These are phyloP conservation scores for Meyerozyma smithsonii DNA, from an alignment of 1,139 yeast species.

Conservation along the genomic window DNA sequence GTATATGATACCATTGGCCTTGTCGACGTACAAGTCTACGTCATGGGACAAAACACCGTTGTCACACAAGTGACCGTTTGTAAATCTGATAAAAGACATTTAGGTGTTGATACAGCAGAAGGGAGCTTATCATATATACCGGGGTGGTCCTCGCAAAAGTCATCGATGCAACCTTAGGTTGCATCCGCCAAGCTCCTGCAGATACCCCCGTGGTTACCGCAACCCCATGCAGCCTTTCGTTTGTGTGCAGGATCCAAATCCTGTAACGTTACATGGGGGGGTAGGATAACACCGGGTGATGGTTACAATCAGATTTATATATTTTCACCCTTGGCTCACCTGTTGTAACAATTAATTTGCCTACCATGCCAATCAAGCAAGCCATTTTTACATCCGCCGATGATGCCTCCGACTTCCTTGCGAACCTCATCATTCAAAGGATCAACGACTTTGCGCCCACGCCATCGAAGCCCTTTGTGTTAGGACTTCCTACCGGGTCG, in stretches of 20 bases:
- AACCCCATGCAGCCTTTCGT: not conserved
- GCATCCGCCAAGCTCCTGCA: not conserved
- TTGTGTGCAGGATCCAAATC: not conserved
- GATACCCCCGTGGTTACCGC: not conserved
- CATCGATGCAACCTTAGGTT: slow-evolving; percentile 1
- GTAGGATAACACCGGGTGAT: not conserved
- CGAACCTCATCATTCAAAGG: slow-evolving; percentile 40
- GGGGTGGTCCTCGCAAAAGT: not conserved
- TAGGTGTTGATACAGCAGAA: not conserved
- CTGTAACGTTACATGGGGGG: slow-evolving; percentile 3
- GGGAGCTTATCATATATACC: not conserved
- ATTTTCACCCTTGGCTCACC: too few species aligned
- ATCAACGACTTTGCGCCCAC: slow-evolving; percentile 48
- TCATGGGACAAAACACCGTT: slow-evolving; percentile 37
- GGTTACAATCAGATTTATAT: not conserved
- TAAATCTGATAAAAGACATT: slow-evolving; percentile 23
- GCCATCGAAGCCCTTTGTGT: slow-evolving; percentile 45
- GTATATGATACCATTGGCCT: slow-evolving; percentile 40
- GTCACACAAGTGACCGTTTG: slow-evolving; percentile 51
- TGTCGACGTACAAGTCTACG: slow-evolving; percentile 45
- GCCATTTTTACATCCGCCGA: slow-evolving; percentile 34
- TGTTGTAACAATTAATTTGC: too few species aligned
- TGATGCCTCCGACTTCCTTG: slow-evolving; percentile 49
- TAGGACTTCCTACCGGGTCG: slow-evolving; percentile 65
- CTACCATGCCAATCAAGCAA: slow-evolving; percentile 26